Evolutionary conservation across 2,329 filamentous ascomycete species (phyloP).

Genomic region (Colletotrichum sp.): DNA sequence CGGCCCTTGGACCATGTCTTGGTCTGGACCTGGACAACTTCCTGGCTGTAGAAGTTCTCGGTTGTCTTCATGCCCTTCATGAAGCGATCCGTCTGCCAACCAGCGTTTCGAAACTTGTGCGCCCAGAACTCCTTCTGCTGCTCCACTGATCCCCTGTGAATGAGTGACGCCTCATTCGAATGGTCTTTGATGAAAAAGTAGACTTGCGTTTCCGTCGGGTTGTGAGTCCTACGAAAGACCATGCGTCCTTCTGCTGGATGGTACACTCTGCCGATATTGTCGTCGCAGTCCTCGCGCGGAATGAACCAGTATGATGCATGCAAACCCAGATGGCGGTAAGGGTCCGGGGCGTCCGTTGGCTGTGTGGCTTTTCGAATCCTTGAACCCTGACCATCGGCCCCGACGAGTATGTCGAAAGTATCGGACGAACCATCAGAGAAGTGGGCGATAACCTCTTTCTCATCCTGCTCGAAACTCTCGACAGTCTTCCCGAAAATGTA

Average conservation of each 20-base stretch:
- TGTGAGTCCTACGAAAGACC: conserved; percentile 37
- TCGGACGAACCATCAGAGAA: conserved; percentile 48
- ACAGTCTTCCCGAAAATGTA: conserved; percentile 36
- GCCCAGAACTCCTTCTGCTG: conserved; percentile 39
- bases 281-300: not conserved
- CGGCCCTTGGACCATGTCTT: conserved; percentile 36
- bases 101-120: conserved; percentile 35
- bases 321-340: not conserved
- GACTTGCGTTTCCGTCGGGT: conserved; percentile 28
- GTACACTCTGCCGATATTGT: conserved; percentile 33
- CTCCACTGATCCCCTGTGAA: conserved; percentile 1
- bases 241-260: conserved; percentile 30
- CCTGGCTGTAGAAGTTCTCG: conserved; percentile 47
- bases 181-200: conserved; percentile 34
- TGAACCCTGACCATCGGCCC: conserved; percentile 58
- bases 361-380: not conserved
- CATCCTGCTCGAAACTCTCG: conserved; percentile 27
- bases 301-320: not conserved
- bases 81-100: conserved; percentile 41
- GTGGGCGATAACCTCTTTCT: conserved; percentile 23
- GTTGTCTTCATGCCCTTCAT: conserved; percentile 30
- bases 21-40: conserved; percentile 45
- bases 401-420: conserved; percentile 56
- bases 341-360: not conserved
- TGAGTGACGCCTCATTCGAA: conserved; percentile 21